Base-by-base conservation (phyloP, 768 basidiomycete genomes). In the Leccinum fibrillosum region DNA sequence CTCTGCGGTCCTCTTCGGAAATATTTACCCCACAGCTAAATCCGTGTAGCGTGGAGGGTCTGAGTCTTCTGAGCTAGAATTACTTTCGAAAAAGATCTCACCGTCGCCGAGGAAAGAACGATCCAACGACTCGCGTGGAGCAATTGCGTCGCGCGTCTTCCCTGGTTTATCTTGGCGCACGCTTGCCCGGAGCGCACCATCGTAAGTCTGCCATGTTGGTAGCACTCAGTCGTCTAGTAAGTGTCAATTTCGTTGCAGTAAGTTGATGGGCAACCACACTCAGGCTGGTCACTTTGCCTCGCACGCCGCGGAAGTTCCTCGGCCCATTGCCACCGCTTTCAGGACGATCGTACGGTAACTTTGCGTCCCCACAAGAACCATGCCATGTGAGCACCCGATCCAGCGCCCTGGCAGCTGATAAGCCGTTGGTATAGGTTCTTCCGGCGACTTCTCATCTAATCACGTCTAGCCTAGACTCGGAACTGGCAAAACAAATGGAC, bases 1-100 rank as follows among this genome's bases (percentile, higher is more conserved):
- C n/a, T 42, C 17, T 9, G 13, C n/a, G 12, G 19, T 13, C 7
- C 32, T 45, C 44, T 19, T 42, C 8, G 39, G 19, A 26, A 10
- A 26, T 15, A n/a, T 26, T 45, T 13, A 42, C 37, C 55, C 56
- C 57, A 26, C 49, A 50, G 55, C 32, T 58, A 50, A 58, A 25
- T 45, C 51, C 30, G 39, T 51, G 25, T 4, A 42, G n/a, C 39
- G 10, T 42, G 39, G 39, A 10, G 9, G 39, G 39, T 39, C 37
- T 39, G 12, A 39, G 7, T 39, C 17, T 8, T 39, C 23, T 54
- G 35, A 32, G 48, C 30, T 49, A 30, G 17, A 42, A 19, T 19
- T 42, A 19, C n/a, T 4, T 39, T 44, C 42, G 42, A 19, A 21
- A 44, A 49, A 19, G 47, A 42, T 34, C 44, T 45, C 44, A 42